A percentile compares a stretch with the other conserved stretches of the same genome.
Conservation (phyloP, 805 yeast species). For the Saturnispora sanitii region DNA sequence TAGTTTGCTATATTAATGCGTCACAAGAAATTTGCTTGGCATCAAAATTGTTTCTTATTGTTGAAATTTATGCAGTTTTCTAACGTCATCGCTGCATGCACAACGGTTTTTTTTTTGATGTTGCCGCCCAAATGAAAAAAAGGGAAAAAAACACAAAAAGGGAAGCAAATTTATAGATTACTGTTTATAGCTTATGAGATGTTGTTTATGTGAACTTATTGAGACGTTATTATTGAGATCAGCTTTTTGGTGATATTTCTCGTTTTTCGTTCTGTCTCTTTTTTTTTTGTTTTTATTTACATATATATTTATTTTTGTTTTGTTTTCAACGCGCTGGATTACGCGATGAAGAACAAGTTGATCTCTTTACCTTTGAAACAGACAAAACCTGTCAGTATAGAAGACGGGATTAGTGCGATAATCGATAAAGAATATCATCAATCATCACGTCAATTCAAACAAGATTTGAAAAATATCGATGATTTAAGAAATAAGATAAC, state of each 20-base stretch:
- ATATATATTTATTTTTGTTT: background rate
- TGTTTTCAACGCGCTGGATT: background rate
- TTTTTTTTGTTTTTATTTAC: background rate
- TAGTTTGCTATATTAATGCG: too few species aligned
- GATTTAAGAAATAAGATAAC: slow-evolving; percentile 29
- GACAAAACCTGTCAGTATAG: slow-evolving; percentile 6
- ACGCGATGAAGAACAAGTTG: slow-evolving; percentile 1
- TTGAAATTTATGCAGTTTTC: too few species aligned
- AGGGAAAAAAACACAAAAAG: too few species aligned
- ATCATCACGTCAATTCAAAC: slow-evolving; percentile 23
- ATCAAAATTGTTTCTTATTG: too few species aligned
- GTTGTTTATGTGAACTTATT: too few species aligned
- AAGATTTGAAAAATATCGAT: slow-evolving; percentile 31
- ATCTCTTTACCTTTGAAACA: slow-evolving; percentile 1
- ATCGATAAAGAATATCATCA: slow-evolving; percentile 35
- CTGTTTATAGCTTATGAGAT: too few species aligned
- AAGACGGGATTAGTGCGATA: slow-evolving; percentile 23
- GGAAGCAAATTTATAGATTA: too few species aligned
- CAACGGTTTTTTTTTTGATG: too few species aligned
- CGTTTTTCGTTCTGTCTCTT: background rate
- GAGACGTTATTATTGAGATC: too few species aligned
- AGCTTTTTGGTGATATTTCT: background rate
- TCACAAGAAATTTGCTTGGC: too few species aligned
- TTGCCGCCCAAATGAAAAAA: too few species aligned
- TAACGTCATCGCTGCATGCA: too few species aligned